These are phyloP conservation scores for Thelephora ganbajun DNA, from an alignment of 768 basidiomycete genomes.

Conservation along the genomic window DNA sequence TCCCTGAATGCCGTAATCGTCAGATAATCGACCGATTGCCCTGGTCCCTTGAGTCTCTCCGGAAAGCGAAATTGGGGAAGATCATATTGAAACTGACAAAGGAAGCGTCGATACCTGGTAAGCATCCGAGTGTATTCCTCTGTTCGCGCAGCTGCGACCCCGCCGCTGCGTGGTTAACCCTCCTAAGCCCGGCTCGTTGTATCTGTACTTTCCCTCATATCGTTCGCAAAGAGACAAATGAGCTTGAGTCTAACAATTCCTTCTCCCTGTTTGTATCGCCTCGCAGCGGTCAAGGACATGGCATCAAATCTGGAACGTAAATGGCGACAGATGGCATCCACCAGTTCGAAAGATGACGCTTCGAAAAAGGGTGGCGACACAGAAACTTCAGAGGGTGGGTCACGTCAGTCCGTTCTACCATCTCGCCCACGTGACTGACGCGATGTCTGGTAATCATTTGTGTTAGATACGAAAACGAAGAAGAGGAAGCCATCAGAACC, in stretches of 20 bases:
- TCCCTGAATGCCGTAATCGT: slow-evolving; percentile 3
- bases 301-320: slow-evolving; percentile 75
- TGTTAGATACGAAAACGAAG: slow-evolving; percentile 43
- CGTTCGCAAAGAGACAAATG: slow-evolving; percentile 1
- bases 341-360: slow-evolving; percentile 24
- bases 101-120: slow-evolving; percentile 67
- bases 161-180: background rate
- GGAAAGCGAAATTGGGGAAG: slow-evolving; percentile 66
- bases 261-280: slow-evolving; percentile 27
- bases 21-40: slow-evolving; percentile 81
- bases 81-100: slow-evolving; percentile 65
- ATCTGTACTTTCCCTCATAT: slow-evolving; percentile 12
- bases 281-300: slow-evolving; percentile 86
- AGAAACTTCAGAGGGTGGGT: slow-evolving; percentile 52
- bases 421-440: slow-evolving; percentile 3
- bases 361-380: slow-evolving; percentile 10
- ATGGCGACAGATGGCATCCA: slow-evolving; percentile 54
- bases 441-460: slow-evolving; percentile 13
- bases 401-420: slow-evolving; percentile 31
- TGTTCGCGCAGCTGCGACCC: slow-evolving; percentile 4
- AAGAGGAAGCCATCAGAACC: slow-evolving; percentile 62
- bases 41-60: slow-evolving; percentile 52
- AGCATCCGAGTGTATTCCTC: slow-evolving; percentile 22
- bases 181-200: background rate
- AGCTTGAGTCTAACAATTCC: slow-evolving; percentile 54